Percentiles rank a stretch among this genome's conserved stretches.
phyloP scores from a whole-genome alignment of 179 eudicot species.

The Beta lomatogona region DNA sequence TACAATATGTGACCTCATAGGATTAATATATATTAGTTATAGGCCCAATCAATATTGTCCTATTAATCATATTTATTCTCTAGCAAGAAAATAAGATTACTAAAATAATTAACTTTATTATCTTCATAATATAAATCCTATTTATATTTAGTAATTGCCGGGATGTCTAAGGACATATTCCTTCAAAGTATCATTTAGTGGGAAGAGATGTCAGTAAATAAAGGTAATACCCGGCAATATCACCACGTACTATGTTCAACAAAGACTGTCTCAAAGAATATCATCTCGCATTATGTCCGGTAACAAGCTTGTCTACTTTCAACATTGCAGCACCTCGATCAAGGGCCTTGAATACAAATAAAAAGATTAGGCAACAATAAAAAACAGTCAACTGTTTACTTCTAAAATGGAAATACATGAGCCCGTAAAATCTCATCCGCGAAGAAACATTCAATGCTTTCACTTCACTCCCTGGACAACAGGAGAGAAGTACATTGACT shows the following conservation, averaged over 20 bases:
- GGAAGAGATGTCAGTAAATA: background rate
- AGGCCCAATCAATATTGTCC: no score
- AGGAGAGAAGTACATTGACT: background rate
- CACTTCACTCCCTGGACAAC: no score
- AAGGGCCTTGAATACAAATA: conserved; percentile 63
- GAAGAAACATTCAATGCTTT: no score
- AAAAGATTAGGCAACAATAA: background rate
- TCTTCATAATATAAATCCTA: no score
- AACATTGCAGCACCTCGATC: conserved; percentile 97
- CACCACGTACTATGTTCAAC: conserved; percentile 92
- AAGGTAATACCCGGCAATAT: conserved; percentile 80
- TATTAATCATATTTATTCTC: no score
- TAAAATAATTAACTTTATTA: no score
- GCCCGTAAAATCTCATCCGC: background rate
- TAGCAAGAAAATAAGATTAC: no score
- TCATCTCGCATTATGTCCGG: conserved; percentile 99
- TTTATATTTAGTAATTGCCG: fast-evolving
- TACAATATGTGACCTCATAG: no score
- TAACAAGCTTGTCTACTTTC: conserved; percentile 92
- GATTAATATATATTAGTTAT: no score
- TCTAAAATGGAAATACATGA: background rate
- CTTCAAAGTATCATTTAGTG: no score
- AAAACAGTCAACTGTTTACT: background rate
- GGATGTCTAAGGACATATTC: fast-evolving
- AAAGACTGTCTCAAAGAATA: conserved; percentile 93